phyloP scores from a whole-genome alignment of 2,329 filamentous ascomycete species.

The Dissoconium aciculare region DNA sequence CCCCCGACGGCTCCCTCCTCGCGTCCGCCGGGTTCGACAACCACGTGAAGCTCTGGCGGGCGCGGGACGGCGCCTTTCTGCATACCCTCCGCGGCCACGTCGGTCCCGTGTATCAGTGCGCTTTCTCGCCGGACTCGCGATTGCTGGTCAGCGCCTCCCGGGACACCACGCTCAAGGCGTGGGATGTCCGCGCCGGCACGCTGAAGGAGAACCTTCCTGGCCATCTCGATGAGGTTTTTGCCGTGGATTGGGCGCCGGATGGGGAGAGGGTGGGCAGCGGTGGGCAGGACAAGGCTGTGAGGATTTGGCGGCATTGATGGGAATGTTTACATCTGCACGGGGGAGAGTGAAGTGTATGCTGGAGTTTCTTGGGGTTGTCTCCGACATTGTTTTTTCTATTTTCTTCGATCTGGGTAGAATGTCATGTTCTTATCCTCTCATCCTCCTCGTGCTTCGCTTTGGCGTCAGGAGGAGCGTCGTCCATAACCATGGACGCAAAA shows the following conservation, averaged over 20 bases:
- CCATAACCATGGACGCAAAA: too few species aligned
- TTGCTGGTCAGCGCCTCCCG: constrained; percentile 76
- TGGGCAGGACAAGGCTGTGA: constrained; percentile 71
- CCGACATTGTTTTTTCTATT: neutral
- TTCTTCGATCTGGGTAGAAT: too few species aligned
- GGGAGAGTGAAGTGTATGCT: too few species aligned
- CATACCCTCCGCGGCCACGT: constrained; percentile 80
- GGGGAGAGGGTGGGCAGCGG: constrained; percentile 80
- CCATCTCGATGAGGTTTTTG: constrained; percentile 85
- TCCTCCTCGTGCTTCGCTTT: too few species aligned
- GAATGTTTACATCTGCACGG: constrained; percentile 50
- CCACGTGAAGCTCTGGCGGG: constrained; percentile 83
- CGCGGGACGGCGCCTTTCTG: constrained; percentile 61
- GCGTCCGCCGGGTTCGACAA: constrained; percentile 89
- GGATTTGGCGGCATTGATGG: constrained; percentile 57
- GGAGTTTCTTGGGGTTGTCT: too few species aligned
- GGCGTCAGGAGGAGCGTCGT: too few species aligned
- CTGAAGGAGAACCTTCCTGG: constrained; percentile 71
- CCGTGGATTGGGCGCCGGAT: constrained; percentile 88
- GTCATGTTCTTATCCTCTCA: too few species aligned
- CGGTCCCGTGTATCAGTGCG: constrained; percentile 79
- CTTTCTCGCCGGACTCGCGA: constrained; percentile 85
- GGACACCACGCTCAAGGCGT: constrained; percentile 87
- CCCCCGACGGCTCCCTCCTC: constrained; percentile 73
- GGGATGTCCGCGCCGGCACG: constrained; percentile 78